These are phyloP conservation scores for Sphagnum contortum DNA, from an alignment of 225 moss, liverwort and hornwort species.

Conservation along the genomic window DNA sequence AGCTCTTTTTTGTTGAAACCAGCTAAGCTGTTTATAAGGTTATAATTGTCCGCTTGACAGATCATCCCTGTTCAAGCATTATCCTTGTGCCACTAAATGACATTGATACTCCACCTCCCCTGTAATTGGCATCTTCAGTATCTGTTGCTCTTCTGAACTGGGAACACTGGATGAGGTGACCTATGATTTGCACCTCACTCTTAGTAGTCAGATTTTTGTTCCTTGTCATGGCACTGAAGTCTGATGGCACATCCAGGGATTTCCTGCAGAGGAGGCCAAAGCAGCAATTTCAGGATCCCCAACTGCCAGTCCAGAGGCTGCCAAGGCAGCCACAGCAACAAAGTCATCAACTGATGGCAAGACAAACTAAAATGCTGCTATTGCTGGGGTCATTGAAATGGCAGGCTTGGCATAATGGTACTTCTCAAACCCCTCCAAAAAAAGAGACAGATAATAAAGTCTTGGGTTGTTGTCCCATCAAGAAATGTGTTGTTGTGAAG, in stretches of 20 bases:
- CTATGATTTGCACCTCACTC: too few relatives aligned
- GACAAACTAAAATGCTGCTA: conserved; percentile 41
- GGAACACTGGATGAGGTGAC: too few relatives aligned
- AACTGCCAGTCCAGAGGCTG: conserved; percentile 37
- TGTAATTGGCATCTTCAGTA: too few relatives aligned
- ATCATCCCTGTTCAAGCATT: too few relatives aligned
- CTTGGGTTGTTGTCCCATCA: conserved; percentile 5
- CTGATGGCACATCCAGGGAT: conserved; percentile 19
- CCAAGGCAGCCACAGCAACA: conserved; percentile 9
- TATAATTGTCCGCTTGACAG: too few relatives aligned
- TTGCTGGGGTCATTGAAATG: conserved; percentile 44
- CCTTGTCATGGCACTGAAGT: neutral
- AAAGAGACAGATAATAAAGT: conserved; percentile 29
- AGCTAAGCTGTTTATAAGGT: too few relatives aligned
- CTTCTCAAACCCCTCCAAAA: conserved; percentile 33
- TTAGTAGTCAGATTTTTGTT: too few relatives aligned
- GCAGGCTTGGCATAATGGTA: conserved; percentile 47
- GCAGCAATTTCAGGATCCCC: conserved; percentile 30
- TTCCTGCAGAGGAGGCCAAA: conserved; percentile 35
- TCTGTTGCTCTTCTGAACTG: too few relatives aligned
- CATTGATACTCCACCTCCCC: too few relatives aligned
- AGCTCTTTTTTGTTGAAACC: too few relatives aligned
- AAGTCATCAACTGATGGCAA: conserved; percentile 31
- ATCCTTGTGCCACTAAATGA: too few relatives aligned
- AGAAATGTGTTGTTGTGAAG: too few relatives aligned